These are phyloP conservation scores for Nitzschia sp. DNA, from an alignment of 108 stramenopile genomes.

Conservation along the genomic window DNA sequence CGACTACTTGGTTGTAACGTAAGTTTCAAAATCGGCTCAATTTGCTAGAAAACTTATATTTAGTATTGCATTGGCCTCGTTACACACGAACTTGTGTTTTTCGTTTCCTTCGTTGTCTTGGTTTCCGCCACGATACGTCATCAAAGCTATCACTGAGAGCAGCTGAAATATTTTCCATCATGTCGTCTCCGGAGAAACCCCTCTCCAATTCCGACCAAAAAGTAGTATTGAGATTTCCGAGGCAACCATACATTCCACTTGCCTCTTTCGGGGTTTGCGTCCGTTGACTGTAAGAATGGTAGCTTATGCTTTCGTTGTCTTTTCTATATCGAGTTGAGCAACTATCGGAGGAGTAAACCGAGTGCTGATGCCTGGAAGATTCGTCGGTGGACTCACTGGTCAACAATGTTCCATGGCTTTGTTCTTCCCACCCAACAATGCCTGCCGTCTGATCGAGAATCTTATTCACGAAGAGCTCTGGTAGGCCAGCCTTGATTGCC, in stretches of 20 bases:
- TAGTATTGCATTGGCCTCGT: too few relatives aligned
- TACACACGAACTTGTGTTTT: background rate
- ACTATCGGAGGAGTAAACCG: background rate
- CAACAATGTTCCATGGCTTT: background rate
- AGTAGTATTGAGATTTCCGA: conserved; percentile 12
- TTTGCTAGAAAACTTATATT: too few relatives aligned
- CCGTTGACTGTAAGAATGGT: conserved; percentile 8
- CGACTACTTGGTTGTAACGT: conserved; percentile 53
- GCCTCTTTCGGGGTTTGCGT: conserved; percentile 8
- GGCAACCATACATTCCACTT: background rate
- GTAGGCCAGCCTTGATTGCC: conserved; percentile 24
- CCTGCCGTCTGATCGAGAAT: conserved; percentile 34
- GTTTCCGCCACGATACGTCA: background rate
- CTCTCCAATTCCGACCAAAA: conserved; percentile 30
- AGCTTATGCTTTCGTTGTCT: conserved; percentile 10
- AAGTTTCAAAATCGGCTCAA: too few relatives aligned
- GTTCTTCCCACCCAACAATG: conserved; percentile 18
- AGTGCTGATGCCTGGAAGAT: background rate
- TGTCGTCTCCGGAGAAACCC: conserved; percentile 16
- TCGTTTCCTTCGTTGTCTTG: background rate
- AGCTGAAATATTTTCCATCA: conserved; percentile 22
- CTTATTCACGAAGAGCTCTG: conserved; percentile 19
- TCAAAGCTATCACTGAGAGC: conserved; percentile 16
- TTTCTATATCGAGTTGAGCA: conserved; percentile 13
- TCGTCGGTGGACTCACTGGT: background rate